Conservation (phyloP, 2,329 filamentous ascomycete genomes). For the Trichoderma cornu-damae region DNA sequence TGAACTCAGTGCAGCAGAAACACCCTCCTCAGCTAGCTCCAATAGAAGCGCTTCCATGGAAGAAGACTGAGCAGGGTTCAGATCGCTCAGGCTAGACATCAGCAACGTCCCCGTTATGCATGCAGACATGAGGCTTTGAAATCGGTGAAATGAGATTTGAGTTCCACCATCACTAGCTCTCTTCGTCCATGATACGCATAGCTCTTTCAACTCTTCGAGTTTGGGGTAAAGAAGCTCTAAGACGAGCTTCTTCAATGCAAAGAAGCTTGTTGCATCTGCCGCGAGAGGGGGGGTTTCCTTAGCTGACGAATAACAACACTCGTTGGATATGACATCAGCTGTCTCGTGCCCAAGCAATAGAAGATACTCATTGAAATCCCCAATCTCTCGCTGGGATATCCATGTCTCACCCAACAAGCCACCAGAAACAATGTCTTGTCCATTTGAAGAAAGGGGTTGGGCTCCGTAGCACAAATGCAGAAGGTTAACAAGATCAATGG, state of each 20-base stretch:
- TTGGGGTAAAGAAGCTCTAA: constrained; percentile 52
- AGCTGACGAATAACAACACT: constrained; percentile 10
- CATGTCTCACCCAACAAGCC: constrained; percentile 46
- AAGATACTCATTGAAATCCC: constrained; percentile 48
- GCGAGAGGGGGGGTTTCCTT: constrained; percentile 20
- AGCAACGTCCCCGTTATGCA: constrained; percentile 43
- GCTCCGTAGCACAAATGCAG: constrained; percentile 64
- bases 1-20: constrained; percentile 39
- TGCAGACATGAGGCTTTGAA: constrained; percentile 49
- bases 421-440: constrained; percentile 38
- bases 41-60: constrained; percentile 44
- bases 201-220: constrained; percentile 43
- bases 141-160: constrained; percentile 48
- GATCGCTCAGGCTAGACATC: constrained; percentile 42
- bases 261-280: constrained; percentile 33
- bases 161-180: constrained; percentile 41
- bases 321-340: not conserved
- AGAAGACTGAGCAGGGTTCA: constrained; percentile 45
- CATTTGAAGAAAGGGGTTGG: constrained; percentile 30
- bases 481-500: constrained; percentile 62
- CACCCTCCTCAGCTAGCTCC: constrained; percentile 37
- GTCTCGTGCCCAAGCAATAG: constrained; percentile 43
- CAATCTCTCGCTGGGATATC: constrained; percentile 40
- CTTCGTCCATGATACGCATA: constrained; percentile 46
- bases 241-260: constrained; percentile 45